phyloP scores from a whole-genome alignment of 495 filamentous ascomycete species.

The Annulohypoxylon moriforme region DNA sequence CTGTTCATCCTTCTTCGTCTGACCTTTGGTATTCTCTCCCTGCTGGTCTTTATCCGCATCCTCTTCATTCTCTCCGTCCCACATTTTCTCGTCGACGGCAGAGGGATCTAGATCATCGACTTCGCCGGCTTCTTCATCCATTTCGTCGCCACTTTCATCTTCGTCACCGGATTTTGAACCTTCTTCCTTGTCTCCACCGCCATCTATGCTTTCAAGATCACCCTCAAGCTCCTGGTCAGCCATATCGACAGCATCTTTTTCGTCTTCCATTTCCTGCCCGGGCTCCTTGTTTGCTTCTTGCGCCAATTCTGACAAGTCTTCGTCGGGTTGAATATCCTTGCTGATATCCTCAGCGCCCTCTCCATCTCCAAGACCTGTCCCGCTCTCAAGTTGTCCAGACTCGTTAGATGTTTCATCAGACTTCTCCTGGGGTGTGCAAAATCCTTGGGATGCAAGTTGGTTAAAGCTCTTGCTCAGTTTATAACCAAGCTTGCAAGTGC shows the following conservation, averaged over 20 bases:
- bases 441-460: constrained; percentile 82
- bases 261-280: constrained; percentile 78
- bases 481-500: constrained; percentile 77
- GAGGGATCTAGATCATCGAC: constrained; percentile 89
- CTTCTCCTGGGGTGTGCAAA: constrained; percentile 87
- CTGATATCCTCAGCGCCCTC: constrained; percentile 97
- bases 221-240: constrained; percentile 90
- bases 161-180: constrained; percentile 63
- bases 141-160: constrained; percentile 70
- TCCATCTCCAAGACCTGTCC: constrained; percentile 97
- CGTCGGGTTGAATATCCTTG: constrained; percentile 92
- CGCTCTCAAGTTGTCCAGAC: constrained; percentile 81
- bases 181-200: constrained; percentile 66
- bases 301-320: constrained; percentile 91
- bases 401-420: constrained; percentile 72
- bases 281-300: constrained; percentile 80
- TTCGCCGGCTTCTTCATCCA: constrained; percentile 89
- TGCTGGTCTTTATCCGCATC: constrained; percentile 83
- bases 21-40: constrained; percentile 75
- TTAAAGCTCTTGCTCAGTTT: constrained; percentile 79
- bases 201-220: constrained; percentile 73
- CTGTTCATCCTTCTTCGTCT: constrained; percentile 71
- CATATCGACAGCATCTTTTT: constrained; percentile 93
- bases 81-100: constrained; percentile 97
- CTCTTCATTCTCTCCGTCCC: constrained; percentile 85